Percentiles rank a stretch among this genome's conserved stretches.
Conservation (phyloP, 2,329 filamentous ascomycete genomes). For the Aspergillus pseudoterreus region DNA sequence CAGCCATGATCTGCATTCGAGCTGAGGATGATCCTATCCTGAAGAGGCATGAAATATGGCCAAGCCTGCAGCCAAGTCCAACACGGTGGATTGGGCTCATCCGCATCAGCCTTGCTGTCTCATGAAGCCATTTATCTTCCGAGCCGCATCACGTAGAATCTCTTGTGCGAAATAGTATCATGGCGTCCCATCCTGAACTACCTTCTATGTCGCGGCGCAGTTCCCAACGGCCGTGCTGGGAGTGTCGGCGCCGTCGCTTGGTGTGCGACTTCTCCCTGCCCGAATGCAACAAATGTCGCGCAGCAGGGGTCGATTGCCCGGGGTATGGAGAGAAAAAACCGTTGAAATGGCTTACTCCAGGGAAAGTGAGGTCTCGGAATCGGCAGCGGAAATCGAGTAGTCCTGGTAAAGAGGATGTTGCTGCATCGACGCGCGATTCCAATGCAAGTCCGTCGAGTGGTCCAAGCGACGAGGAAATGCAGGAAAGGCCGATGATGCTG, state of each 20-base stretch:
- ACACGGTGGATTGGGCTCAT: background rate
- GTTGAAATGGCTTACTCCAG: conserved; percentile 4
- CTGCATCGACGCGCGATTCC: background rate
- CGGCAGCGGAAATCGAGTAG: background rate
- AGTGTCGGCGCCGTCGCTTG: conserved; percentile 6
- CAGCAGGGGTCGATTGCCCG: conserved; percentile 3
- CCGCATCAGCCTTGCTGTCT: background rate
- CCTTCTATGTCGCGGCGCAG: background rate
- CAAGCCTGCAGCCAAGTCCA: background rate
- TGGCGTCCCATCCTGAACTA: background rate
- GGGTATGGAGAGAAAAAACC: conserved; percentile 10
- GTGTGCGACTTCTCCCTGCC: conserved; percentile 7
- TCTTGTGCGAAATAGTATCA: background rate
- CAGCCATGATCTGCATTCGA: no score
- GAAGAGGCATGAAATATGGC: background rate
- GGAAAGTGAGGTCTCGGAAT: conserved; percentile 2
- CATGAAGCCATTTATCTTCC: background rate
- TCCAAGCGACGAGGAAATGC: background rate
- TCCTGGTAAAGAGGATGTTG: background rate
- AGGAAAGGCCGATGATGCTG: background rate
- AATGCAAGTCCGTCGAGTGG: background rate
- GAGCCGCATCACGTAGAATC: background rate
- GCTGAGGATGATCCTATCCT: background rate
- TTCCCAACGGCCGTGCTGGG: conserved; percentile 7
- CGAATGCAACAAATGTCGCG: conserved; percentile 5